Percentiles rank a stretch among this genome's conserved stretches.
Conservation (phyloP, 1,139 yeast species). For the Meyerozyma carpophila region DNA sequence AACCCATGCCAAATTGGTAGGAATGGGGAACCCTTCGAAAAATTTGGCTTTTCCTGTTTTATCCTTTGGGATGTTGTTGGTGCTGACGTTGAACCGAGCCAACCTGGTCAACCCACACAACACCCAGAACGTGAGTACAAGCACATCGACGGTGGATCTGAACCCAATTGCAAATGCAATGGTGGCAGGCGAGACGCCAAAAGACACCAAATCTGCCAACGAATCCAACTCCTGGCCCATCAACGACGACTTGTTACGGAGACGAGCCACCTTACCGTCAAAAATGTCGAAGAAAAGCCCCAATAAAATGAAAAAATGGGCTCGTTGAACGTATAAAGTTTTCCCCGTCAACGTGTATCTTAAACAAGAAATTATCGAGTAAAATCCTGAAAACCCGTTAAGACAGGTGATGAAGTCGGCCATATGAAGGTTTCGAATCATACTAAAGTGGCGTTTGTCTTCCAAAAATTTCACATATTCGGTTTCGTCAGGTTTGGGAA, state of each 20-base stretch:
- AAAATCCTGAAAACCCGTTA: slow-evolving; percentile 87
- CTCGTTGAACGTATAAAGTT: slow-evolving; percentile 74
- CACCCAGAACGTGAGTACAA: slow-evolving; percentile 77
- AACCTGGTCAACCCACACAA: slow-evolving; percentile 89
- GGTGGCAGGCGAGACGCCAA: slow-evolving; percentile 91
- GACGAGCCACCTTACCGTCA: slow-evolving; percentile 95
- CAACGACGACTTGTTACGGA: slow-evolving; percentile 84
- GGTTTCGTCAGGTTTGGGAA: slow-evolving; percentile 60
- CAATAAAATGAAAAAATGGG: slow-evolving; percentile 79
- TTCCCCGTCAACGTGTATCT: slow-evolving; percentile 68
- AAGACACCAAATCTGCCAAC: slow-evolving; percentile 87
- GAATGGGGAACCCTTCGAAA: slow-evolving; percentile 96
- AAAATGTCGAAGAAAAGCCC: slow-evolving; percentile 94
- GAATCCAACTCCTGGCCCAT: slow-evolving; percentile 98
- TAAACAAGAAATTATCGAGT: slow-evolving; percentile 80
- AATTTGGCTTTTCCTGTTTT: slow-evolving; percentile 70
- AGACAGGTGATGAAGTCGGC: slow-evolving; percentile 93
- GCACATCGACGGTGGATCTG: slow-evolving; percentile 74
- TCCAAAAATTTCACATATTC: slow-evolving; percentile 75
- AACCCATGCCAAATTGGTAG: slow-evolving; percentile 77
- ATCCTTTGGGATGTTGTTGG: slow-evolving; percentile 89
- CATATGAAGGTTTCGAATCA: slow-evolving; percentile 78
- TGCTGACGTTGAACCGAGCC: slow-evolving; percentile 93
- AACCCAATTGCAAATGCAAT: slow-evolving; percentile 91
- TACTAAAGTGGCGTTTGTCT: slow-evolving; percentile 73